Evolutionary conservation across 2,329 filamentous ascomycete genomes (phyloP).

Genomic region (Pseudogymnoascus pannorum): DNA sequence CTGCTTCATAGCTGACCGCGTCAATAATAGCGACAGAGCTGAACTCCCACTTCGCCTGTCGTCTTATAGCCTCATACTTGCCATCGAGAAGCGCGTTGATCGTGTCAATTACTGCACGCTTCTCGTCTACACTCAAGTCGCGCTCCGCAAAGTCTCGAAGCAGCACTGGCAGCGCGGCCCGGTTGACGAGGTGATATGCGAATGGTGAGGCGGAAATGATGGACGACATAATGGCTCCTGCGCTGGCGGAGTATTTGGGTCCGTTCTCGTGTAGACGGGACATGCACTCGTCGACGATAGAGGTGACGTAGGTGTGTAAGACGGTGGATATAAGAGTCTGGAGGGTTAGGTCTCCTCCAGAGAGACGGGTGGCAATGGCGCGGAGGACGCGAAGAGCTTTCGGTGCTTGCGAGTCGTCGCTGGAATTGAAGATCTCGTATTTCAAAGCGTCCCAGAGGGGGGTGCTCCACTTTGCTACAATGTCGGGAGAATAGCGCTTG

Average conservation of each 20-base stretch:
- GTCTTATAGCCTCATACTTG: background rate
- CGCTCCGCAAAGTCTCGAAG: constrained; percentile 18
- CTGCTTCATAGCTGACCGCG: background rate
- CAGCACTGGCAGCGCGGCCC: constrained; percentile 18
- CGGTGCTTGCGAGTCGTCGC: constrained; percentile 25
- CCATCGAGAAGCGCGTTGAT: constrained; percentile 25
- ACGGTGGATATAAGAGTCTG: constrained; percentile 10
- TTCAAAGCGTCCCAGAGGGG: constrained; percentile 29
- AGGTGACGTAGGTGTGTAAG: background rate
- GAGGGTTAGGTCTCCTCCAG: constrained; percentile 11
- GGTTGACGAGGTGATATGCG: constrained; percentile 18
- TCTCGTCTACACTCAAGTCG: constrained; percentile 17
- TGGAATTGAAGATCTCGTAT: constrained; percentile 28
- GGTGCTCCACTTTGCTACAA: constrained; percentile 15
- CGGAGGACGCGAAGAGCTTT: constrained; percentile 22
- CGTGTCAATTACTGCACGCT: constrained; percentile 21
- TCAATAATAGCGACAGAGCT: background rate
- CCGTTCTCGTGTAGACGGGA: constrained; percentile 8
- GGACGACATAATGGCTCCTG: constrained; percentile 18
- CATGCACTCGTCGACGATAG: constrained; percentile 8
- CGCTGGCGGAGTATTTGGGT: background rate
- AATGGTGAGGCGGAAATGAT: constrained; percentile 19
- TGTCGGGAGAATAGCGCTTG: constrained; percentile 16
- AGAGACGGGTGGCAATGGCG: constrained; percentile 15
- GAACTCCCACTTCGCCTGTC: background rate